phyloP scores from a whole-genome alignment of 176 grass and related monocot genomes.

The Thalia dealbata region DNA sequence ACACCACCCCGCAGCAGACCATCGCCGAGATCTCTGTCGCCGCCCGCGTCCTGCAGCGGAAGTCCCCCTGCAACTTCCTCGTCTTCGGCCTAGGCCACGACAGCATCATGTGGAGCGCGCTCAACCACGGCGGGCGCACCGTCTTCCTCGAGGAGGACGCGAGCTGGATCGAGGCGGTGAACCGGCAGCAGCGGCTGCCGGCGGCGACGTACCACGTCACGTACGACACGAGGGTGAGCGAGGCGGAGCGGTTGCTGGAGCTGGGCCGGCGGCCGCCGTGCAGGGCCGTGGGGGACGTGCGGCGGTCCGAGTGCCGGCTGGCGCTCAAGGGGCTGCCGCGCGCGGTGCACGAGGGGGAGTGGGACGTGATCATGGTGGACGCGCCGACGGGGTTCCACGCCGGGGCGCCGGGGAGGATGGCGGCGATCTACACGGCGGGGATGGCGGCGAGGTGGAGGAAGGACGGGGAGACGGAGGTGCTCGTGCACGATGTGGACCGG shows the following conservation, averaged over 20 bases:
- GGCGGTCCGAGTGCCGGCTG: neutral
- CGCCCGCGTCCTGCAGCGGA: neutral
- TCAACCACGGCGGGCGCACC: conserved; percentile 80
- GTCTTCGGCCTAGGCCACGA: conserved; percentile 21
- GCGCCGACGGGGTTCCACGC: conserved; percentile 14
- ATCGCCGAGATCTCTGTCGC: conserved; percentile 7
- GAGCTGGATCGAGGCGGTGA: neutral
- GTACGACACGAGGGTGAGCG: neutral
- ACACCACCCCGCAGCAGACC: conserved; percentile 14
- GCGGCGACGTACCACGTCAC: neutral
- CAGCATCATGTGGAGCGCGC: conserved; percentile 64
- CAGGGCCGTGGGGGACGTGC: neutral
- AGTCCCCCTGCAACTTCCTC: conserved; percentile 17
- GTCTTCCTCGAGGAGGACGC: conserved; percentile 29
- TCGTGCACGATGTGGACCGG: conserved; percentile 17
- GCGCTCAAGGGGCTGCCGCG: neutral
- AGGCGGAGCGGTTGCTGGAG: neutral
- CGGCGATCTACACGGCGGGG: conserved; percentile 10
- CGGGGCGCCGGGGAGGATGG: conserved; percentile 15
- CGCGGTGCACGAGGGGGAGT: conserved; percentile 15
- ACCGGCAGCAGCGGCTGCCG: neutral
- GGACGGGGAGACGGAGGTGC: conserved; percentile 11
- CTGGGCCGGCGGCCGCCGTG: neutral
- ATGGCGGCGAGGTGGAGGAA: conserved; percentile 10
- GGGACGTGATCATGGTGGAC: conserved; percentile 24